Conservation (phyloP, 169 alveolate species). For the Blepharisma undulans region DNA sequence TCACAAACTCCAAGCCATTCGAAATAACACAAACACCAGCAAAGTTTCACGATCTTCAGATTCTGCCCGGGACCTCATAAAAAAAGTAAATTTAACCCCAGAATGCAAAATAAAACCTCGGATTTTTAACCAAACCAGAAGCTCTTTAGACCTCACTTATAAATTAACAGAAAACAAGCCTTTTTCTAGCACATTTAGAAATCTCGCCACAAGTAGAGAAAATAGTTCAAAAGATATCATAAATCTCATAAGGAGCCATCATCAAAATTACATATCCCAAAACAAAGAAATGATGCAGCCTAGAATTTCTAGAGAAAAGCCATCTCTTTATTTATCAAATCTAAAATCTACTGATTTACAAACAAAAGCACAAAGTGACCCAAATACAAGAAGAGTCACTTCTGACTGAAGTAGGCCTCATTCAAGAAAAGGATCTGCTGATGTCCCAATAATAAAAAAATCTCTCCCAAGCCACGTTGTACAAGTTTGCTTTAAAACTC, state of each 20-base stretch:
- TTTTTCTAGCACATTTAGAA: background rate
- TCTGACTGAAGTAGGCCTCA: background rate
- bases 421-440: background rate
- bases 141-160: background rate
- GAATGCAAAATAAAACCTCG: background rate
- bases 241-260: background rate
- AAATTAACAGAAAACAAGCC: background rate
- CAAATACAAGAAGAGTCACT: background rate
- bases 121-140: background rate
- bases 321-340: background rate
- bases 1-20: background rate
- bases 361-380: background rate
- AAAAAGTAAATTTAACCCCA: background rate
- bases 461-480: background rate
- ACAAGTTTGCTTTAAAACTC: background rate
- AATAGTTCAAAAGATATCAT: background rate
- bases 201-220: background rate
- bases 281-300: background rate
- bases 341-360: background rate
- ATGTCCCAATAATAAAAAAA: background rate
- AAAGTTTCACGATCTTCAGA: background rate
- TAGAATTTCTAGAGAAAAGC: background rate
- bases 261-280: background rate
- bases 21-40: background rate
- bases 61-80: background rate